Percentiles rank a stretch among this genome's conserved stretches.
These are phyloP conservation scores for Pascua guehoae DNA, from an alignment of 1,284 basidiomycete genomes.

Conservation along the genomic window DNA sequence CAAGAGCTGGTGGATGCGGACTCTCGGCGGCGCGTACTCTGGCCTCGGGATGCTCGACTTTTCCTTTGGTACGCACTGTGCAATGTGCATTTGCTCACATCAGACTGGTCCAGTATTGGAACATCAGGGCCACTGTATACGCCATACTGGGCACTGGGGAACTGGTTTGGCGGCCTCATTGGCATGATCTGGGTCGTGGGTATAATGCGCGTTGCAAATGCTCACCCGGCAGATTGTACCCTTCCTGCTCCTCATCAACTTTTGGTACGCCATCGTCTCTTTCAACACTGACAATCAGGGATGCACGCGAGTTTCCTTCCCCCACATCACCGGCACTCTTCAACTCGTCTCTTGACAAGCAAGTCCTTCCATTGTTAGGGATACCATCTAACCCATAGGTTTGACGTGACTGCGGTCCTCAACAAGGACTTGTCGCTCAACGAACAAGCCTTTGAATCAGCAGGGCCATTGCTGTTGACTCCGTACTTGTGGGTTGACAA, in stretches of 20 bases:
- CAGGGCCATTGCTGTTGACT: constrained; percentile 51
- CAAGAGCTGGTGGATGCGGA: constrained; percentile 47
- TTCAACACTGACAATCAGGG: constrained; percentile 26
- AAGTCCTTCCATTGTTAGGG: constrained; percentile 25
- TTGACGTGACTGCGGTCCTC: constrained; percentile 48
- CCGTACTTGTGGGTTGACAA: constrained; percentile 50
- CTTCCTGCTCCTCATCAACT: constrained; percentile 50
- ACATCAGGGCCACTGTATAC: constrained; percentile 52
- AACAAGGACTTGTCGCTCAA: constrained; percentile 51
- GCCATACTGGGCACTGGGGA: constrained; percentile 53
- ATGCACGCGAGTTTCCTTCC: constrained; percentile 48
- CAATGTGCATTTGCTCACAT: no score
- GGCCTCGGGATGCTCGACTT: constrained; percentile 54
- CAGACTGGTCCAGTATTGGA: constrained; percentile 53
- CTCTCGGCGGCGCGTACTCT: constrained; percentile 52
- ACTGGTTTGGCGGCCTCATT: constrained; percentile 46
- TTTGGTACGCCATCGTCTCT: constrained; percentile 45
- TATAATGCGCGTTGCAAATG: no score
- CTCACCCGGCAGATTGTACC: constrained; percentile 42
- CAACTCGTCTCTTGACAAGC: constrained; percentile 25
- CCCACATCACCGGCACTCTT: constrained; percentile 45
- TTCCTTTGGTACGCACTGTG: constrained; percentile 29
- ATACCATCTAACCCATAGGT: constrained; percentile 24
- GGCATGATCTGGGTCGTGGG: constrained; percentile 53
- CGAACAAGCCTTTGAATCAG: constrained; percentile 44